These are phyloP conservation scores for Acer saccharum DNA, from an alignment of 345 rosid species.

Conservation along the genomic window DNA sequence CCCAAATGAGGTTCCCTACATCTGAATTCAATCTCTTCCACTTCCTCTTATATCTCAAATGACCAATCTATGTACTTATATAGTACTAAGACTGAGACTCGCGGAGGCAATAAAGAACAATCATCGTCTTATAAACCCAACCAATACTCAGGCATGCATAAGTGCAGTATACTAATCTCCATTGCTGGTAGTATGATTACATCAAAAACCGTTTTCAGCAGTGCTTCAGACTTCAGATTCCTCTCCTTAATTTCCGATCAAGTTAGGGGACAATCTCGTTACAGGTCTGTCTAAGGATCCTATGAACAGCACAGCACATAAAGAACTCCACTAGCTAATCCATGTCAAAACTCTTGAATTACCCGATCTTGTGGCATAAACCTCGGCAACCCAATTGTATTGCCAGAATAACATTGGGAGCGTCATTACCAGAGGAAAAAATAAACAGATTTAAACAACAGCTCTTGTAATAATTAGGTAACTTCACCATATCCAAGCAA, in stretches of 20 bases:
- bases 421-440: not conserved
- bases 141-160: not conserved
- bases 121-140: too few relatives aligned
- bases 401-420: not conserved
- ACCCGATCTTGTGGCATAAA: not conserved
- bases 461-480: too few relatives aligned
- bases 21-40: not conserved
- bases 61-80: too few relatives aligned
- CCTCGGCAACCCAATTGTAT: not conserved
- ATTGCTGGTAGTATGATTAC: not conserved
- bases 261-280: not conserved
- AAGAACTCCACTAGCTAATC: too few relatives aligned
- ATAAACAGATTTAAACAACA: not conserved
- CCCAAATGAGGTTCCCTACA: not conserved
- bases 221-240: not conserved
- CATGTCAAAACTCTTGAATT: too few relatives aligned
- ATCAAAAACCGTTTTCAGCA: not conserved
- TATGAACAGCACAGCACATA: too few relatives aligned
- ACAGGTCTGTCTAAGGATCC: not conserved
- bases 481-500: not conserved
- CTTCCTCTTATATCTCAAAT: too few relatives aligned
- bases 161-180: not conserved
- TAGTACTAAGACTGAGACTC: not conserved
- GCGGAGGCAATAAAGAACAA: not conserved
- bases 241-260: not conserved